phyloP scores from a whole-genome alignment of 176 grass and related monocot genomes.

The Bromus sterilis region DNA sequence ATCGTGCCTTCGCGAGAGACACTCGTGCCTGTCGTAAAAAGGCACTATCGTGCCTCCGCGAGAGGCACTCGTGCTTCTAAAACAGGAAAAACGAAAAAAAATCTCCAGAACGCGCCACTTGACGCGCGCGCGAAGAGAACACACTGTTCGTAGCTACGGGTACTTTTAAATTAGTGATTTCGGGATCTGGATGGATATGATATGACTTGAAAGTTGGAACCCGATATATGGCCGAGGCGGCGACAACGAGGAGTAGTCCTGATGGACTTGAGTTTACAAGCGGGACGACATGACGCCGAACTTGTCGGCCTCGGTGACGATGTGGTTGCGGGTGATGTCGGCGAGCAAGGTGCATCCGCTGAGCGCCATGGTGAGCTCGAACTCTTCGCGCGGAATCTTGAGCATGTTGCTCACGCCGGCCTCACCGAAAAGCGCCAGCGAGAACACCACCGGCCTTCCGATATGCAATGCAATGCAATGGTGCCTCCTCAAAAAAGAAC shows the following conservation, averaged over 20 bases:
- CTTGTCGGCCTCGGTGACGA: slow-evolving; percentile 64
- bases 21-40: no score
- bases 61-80: no score
- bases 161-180: no score
- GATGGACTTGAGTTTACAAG: slow-evolving; percentile 37
- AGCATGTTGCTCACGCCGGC: slow-evolving; percentile 68
- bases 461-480: slow-evolving; percentile 43
- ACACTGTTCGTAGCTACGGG: no score
- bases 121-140: no score
- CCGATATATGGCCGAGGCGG: not conserved
- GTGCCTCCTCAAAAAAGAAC: no score
- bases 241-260: not conserved
- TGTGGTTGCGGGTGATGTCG: slow-evolving; percentile 92
- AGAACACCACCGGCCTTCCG: slow-evolving; percentile 78
- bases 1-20: no score
- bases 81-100: no score
- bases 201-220: no score
- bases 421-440: slow-evolving; percentile 75
- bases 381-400: slow-evolving; percentile 76
- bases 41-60: no score
- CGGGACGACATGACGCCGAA: slow-evolving; percentile 43
- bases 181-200: no score
- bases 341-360: slow-evolving; percentile 79
- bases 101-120: no score
- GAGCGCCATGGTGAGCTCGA: slow-evolving; percentile 84